A percentile compares a stretch with the other conserved stretches of the same genome.
These are phyloP conservation scores for Penicillium turbatum DNA, from an alignment of 495 filamentous ascomycete genomes.

Conservation along the genomic window DNA sequence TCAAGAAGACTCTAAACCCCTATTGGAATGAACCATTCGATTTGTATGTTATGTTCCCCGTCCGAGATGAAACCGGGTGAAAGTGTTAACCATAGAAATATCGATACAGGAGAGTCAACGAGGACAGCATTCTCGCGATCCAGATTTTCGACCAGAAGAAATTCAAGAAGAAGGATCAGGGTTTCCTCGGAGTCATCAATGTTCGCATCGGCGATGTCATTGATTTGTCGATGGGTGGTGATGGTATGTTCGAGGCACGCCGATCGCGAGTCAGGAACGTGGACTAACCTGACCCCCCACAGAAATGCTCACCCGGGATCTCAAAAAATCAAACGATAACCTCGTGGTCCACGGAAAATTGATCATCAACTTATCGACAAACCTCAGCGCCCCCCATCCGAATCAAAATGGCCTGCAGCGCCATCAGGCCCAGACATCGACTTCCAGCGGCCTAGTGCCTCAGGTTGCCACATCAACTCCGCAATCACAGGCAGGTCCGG, in stretches of 20 bases:
- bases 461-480: slow-evolving; percentile 31
- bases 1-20: slow-evolving; percentile 94
- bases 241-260: slow-evolving; percentile 60
- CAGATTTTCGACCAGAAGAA: slow-evolving; percentile 99
- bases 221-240: slow-evolving; percentile 80
- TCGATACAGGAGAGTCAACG: slow-evolving; percentile 67
- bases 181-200: slow-evolving; percentile 96
- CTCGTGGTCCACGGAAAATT: slow-evolving; percentile 96
- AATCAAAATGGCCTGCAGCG: slow-evolving; percentile 40
- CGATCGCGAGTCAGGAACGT: slow-evolving; percentile 2
- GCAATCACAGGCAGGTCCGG: slow-evolving; percentile 30
- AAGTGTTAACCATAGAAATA: slow-evolving; percentile 2
- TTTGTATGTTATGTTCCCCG: slow-evolving; percentile 56
- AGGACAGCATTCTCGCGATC: slow-evolving; percentile 93
- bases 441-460: slow-evolving; percentile 40
- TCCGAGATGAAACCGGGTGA: slow-evolving; percentile 19
- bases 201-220: slow-evolving; percentile 90
- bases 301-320: slow-evolving; percentile 97
- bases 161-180: slow-evolving; percentile 99
- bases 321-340: slow-evolving; percentile 98
- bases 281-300: slow-evolving; percentile 14
- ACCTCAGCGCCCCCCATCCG: slow-evolving; percentile 58
- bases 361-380: slow-evolving; percentile 91
- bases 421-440: slow-evolving; percentile 36
- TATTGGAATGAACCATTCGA: slow-evolving; percentile 99